Evolutionary conservation across 106 monocot species (phyloP).

Genomic region (Acorus gramineus): DNA sequence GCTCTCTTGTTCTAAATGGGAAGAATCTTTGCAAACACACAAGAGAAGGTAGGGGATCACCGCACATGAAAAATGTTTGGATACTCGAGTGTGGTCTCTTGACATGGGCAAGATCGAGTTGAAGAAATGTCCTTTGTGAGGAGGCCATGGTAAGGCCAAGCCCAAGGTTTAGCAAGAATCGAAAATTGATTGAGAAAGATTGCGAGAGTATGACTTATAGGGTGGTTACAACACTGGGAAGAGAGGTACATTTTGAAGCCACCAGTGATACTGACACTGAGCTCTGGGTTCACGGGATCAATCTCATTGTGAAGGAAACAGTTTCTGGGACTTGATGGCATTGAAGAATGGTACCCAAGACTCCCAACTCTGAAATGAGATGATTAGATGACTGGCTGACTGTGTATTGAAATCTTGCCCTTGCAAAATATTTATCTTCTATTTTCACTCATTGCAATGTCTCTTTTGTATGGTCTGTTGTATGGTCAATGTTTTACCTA

Average conservation of each 20-base stretch:
- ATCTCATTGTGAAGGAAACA: slow-evolving; percentile 36
- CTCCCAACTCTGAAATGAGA: no score
- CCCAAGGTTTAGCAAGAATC: slow-evolving; percentile 33
- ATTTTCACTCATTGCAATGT: no score
- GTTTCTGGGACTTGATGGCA: slow-evolving; percentile 26
- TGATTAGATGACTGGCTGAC: no score
- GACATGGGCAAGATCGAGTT: slow-evolving; percentile 41
- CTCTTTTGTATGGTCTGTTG: no score
- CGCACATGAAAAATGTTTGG: slow-evolving; percentile 37
- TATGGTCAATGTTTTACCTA: no score
- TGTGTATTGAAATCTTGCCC: no score
- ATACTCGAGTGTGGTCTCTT: slow-evolving; percentile 45
- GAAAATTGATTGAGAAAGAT: slow-evolving; percentile 5
- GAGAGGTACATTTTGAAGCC: slow-evolving; percentile 56
- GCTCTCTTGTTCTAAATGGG: slow-evolving; percentile 25
- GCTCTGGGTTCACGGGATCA: slow-evolving; percentile 58
- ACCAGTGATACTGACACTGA: slow-evolving; percentile 18
- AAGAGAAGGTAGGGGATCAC: slow-evolving; percentile 28
- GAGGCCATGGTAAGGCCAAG: slow-evolving; percentile 43
- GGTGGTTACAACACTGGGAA: slow-evolving; percentile 28
- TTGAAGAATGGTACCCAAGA: no score
- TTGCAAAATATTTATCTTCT: no score
- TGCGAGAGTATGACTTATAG: slow-evolving; percentile 17
- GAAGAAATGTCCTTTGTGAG: slow-evolving; percentile 50
- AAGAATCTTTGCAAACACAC: slow-evolving; percentile 51